phyloP scores from a whole-genome alignment of 1,284 basidiomycete species.

The Anthracocystis setariae region DNA sequence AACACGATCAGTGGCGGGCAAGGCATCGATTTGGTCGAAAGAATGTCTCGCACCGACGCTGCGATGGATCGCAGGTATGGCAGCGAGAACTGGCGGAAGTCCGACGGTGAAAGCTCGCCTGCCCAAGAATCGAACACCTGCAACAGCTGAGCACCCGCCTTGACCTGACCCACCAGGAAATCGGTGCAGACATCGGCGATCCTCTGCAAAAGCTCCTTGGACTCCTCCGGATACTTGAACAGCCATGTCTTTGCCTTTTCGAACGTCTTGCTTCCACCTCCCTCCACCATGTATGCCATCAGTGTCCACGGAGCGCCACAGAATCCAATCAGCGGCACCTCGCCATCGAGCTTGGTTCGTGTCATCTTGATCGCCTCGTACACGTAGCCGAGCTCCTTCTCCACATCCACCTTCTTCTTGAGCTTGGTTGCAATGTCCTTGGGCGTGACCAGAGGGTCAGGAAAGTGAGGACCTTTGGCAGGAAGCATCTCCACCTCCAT shows the following conservation, averaged over 20 bases:
- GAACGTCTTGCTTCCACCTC: slow-evolving; percentile 64
- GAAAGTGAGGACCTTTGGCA: slow-evolving; percentile 65
- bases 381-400: slow-evolving; percentile 67
- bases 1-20: slow-evolving; percentile 65
- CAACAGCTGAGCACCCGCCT: slow-evolving; percentile 64
- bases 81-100: slow-evolving; percentile 65
- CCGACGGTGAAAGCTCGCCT: slow-evolving; percentile 65
- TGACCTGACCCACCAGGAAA: slow-evolving; percentile 66
- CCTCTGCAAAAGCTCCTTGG: slow-evolving; percentile 60
- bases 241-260: slow-evolving; percentile 67
- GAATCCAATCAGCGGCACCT: slow-evolving; percentile 67
- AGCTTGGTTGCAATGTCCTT: slow-evolving; percentile 59
- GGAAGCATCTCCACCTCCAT: slow-evolving; percentile 66
- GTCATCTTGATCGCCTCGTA: slow-evolving; percentile 64
- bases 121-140: slow-evolving; percentile 68
- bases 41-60: slow-evolving; percentile 58
- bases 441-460: slow-evolving; percentile 60
- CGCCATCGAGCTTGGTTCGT: slow-evolving; percentile 60
- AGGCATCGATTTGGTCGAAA: slow-evolving; percentile 54
- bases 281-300: slow-evolving; percentile 68
- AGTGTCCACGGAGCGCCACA: slow-evolving; percentile 67
- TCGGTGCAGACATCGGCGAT: slow-evolving; percentile 64
- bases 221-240: slow-evolving; percentile 64
- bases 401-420: slow-evolving; percentile 64
- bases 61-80: slow-evolving; percentile 64